These are phyloP conservation scores for Drechmeria coniospora DNA, from an alignment of 2,329 filamentous ascomycete genomes.

Conservation along the genomic window DNA sequence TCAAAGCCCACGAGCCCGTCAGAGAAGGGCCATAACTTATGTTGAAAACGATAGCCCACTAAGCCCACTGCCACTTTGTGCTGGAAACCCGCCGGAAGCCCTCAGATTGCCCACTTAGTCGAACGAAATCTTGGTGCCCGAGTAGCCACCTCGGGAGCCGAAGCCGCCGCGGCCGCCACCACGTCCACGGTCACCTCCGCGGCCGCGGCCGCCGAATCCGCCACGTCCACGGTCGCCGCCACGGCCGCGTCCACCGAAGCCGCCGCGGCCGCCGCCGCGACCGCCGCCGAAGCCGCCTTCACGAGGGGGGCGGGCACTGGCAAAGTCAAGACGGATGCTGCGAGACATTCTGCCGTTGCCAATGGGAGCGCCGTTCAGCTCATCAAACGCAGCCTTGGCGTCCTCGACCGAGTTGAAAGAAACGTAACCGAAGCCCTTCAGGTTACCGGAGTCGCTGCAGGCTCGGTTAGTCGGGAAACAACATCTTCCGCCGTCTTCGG, in stretches of 20 bases:
- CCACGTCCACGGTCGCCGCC: slow-evolving; percentile 28
- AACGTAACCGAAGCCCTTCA: slow-evolving; percentile 90
- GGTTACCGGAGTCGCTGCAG: slow-evolving; percentile 55
- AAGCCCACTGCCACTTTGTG: slow-evolving; percentile 26
- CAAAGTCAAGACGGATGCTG: slow-evolving; percentile 69
- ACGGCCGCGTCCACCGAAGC: slow-evolving; percentile 27
- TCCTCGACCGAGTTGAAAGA: slow-evolving; percentile 72
- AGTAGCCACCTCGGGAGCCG: slow-evolving; percentile 30
- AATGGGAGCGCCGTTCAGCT: slow-evolving; percentile 50
- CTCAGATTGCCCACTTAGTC: slow-evolving; percentile 27
- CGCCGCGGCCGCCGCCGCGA: slow-evolving; percentile 34
- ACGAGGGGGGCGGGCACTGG: slow-evolving; percentile 48
- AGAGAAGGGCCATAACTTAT: slow-evolving; percentile 17
- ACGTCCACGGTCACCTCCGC: slow-evolving; percentile 35
- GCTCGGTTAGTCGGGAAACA: slow-evolving; percentile 2
- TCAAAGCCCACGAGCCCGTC: slow-evolving; percentile 35
- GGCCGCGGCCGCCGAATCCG: slow-evolving; percentile 32
- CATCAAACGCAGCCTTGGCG: slow-evolving; percentile 57
- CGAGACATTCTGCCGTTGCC: slow-evolving; percentile 55
- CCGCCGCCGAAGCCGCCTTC: slow-evolving; percentile 37
- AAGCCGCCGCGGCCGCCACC: slow-evolving; percentile 35
- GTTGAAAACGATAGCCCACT: slow-evolving; percentile 43
- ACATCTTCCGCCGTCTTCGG: background rate
- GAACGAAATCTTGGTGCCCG: slow-evolving; percentile 69
- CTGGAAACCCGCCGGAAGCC: slow-evolving; percentile 26